phyloP scores from a whole-genome alignment of 768 basidiomycete species.

The Boletus rubescentipes region DNA sequence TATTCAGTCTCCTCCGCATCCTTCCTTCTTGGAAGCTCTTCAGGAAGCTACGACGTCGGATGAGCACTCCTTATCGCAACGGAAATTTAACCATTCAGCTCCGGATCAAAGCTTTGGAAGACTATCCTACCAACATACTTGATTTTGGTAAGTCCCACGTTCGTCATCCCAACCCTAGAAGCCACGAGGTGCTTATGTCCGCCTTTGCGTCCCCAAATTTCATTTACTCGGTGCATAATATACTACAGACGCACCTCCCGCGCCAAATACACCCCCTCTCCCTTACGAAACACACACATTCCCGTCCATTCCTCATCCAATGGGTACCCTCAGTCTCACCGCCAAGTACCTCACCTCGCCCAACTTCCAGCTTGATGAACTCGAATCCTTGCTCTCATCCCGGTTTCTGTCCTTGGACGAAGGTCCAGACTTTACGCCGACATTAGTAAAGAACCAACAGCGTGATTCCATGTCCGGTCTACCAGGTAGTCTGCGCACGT shows the following conservation, averaged over 20 bases:
- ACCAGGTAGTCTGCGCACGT: constrained; percentile 42
- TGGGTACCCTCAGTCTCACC: constrained; percentile 61
- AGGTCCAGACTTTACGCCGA: constrained; percentile 68
- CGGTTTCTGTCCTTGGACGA: constrained; percentile 69
- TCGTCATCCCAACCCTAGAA: constrained; percentile 25
- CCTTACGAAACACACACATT: constrained; percentile 59
- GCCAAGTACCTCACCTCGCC: constrained; percentile 66
- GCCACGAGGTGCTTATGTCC: constrained; percentile 34
- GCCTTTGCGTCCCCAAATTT: constrained; percentile 14
- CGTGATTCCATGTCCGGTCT: constrained; percentile 52
- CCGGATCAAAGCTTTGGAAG: constrained; percentile 40
- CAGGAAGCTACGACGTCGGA: constrained; percentile 53
- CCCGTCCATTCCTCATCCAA: constrained; percentile 64
- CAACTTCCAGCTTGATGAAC: constrained; percentile 71
- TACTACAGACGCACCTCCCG: constrained; percentile 38
- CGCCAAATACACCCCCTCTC: constrained; percentile 40
- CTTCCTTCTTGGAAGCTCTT: constrained; percentile 76
- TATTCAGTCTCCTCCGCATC: constrained; percentile 66
- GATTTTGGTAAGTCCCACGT: constrained; percentile 39
- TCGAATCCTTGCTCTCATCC: constrained; percentile 73
- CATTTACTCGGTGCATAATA: constrained; percentile 2
- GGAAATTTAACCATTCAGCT: constrained; percentile 51
- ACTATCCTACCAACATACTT: constrained; percentile 28
- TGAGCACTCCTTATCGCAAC: constrained; percentile 36
- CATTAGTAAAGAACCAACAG: constrained; percentile 62